Conservation (phyloP, 75 land plant species). For the Pinus taeda region DNA sequence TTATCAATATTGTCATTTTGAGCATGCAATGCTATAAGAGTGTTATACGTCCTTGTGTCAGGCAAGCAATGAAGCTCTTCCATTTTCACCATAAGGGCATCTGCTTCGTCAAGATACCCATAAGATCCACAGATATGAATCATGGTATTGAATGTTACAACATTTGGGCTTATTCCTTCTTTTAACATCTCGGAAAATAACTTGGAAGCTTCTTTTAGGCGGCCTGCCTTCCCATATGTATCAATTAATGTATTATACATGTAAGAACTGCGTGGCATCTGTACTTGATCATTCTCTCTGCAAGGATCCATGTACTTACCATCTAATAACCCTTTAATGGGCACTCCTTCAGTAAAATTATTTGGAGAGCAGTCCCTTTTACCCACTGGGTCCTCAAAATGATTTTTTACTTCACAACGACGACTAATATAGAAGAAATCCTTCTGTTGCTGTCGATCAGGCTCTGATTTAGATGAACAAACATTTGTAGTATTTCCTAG, state of each 20-base stretch:
- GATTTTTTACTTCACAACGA: too few species aligned
- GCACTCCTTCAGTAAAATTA: too few species aligned
- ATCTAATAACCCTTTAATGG: background rate
- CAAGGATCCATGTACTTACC: too few species aligned
- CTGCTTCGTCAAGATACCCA: slow-evolving; percentile 36
- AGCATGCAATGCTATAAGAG: slow-evolving; percentile 59
- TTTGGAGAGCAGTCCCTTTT: too few species aligned
- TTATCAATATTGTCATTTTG: slow-evolving; percentile 41
- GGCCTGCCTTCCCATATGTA: slow-evolving; percentile 76
- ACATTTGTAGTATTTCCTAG: too few species aligned
- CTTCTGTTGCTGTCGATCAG: too few species aligned
- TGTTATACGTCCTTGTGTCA: slow-evolving; percentile 78
- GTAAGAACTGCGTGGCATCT: slow-evolving; percentile 34
- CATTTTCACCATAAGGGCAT: slow-evolving; percentile 23
- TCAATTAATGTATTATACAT: slow-evolving; percentile 89
- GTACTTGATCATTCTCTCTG: background rate
- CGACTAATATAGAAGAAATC: too few species aligned
- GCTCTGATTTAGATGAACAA: too few species aligned
- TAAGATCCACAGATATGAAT: slow-evolving; percentile 67
- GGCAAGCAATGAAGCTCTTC: too few species aligned
- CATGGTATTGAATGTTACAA: slow-evolving; percentile 83
- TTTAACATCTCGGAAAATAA: slow-evolving; percentile 29
- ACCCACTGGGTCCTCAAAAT: too few species aligned
- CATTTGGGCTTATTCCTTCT: too few species aligned
- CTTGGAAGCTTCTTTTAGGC: slow-evolving; percentile 59